Evolutionary conservation across 371 early-diverging fungal species (phyloP), one percentile per base, ranked within the genome.

Genomic region (Synchytrium microbalum): DNA sequence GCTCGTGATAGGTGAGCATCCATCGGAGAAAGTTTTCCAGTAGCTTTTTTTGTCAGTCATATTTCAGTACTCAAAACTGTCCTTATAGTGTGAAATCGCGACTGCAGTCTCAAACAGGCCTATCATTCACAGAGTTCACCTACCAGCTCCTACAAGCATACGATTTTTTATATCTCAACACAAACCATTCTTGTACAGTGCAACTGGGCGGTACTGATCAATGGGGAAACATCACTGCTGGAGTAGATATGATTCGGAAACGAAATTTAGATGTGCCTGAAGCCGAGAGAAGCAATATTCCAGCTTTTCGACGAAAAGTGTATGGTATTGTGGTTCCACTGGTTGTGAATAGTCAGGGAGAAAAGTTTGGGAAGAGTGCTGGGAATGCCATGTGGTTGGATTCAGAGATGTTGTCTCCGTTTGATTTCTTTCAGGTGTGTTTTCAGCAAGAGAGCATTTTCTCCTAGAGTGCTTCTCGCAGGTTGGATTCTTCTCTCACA

Each of bases 141-240:
- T 96, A 96, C 74, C 97, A 96, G 71, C 69, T 95, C 30, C 76
- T 96, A 5, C 97, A 96, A 72, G 96, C 92, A 0, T 92, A 93
- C 69, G 97, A 96, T 67, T 96, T 92, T 68, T 91, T 81, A 78
- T 78, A 95, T 67, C 76, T 96, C 46, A 84, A 87, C 68, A 76
- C 83, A 58, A 62, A 82, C 54, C 81, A 87, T 30, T 64, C 68
- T 14, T 91, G 92, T 19, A 5, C 53, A 10, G 51, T 73, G 31
- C 77, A 92, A 87, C 59, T 95, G 24, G 97, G 97, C 27, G 97
- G 97, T n/a, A 90, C 86, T 64, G 97, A 96, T 69, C 97, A 96
- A 69, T 95, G 96, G 96, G 97, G 97, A 1, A 96, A 96, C 69
- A 96, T 96, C 63, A 85, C 87, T 0, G 90, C 96, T 0, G 97